Base-by-base conservation (phyloP, 2,329 filamentous ascomycete species). In the Chaetomium olivaceum region DNA sequence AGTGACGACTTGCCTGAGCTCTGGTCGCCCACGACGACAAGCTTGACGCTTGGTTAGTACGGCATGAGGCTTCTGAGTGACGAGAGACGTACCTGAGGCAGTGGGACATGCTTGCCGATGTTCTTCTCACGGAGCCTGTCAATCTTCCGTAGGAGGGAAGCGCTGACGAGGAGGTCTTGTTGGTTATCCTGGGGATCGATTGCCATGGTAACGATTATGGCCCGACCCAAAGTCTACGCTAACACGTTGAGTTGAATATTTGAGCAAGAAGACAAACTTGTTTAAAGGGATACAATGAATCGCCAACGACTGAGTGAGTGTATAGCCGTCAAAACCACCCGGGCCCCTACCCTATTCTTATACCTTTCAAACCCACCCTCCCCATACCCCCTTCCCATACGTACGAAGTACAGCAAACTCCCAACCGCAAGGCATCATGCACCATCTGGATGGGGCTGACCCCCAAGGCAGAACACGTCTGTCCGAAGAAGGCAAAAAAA, bases 1-100 rank as follows among this genome's bases (percentile, higher is more conserved):
- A 77, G 64, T 0, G 75, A 76, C 3, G 71, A 76, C 63, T 77
- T 77, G 5, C 75, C 74, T 0, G 74, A 76, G 65, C 74, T 75
- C 46, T 76, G 75, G 54, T 77, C 74, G 1, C 76, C 74, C 1
- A 76, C 75, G 0, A 71, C 74, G 1, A 77, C 73, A 12, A 77
- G 68, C 61, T 67, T n/a, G 2, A 36, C 29, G 3, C 12, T 51
- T 27, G 9, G 58, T 67, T 39, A 63, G 52, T 14, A 9, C 58
- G 46, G 7, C 46, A 21, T 3, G 46, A 19, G 8, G 6, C 39
- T 43, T 23, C 3, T n/a, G 8, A 23, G 46, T 48, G 19, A 11
- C 7, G n/a, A 23, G n/a, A 16, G 8, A 25, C 60, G 14, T 62
- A 65, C 67, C 63, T 76, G 68, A 2, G 72, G 70, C 4, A 72